These are phyloP conservation scores for Luvunga scandens DNA, from an alignment of 345 rosid species.

Conservation along the genomic window DNA sequence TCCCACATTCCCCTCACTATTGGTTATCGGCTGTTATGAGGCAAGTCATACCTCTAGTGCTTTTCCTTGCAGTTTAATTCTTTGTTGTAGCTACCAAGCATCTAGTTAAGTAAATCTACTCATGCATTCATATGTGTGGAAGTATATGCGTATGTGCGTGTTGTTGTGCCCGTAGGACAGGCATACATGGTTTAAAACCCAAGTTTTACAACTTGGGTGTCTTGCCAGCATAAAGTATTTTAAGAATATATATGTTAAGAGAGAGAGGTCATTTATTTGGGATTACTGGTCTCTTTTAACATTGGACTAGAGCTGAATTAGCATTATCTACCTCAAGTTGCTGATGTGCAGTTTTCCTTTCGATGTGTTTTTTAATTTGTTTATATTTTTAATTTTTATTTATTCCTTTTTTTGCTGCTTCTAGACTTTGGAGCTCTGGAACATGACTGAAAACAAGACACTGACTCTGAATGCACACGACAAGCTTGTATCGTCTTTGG, in stretches of 20 bases:
- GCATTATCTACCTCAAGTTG: background rate
- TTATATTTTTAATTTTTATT: too few species aligned
- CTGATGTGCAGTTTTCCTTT: background rate
- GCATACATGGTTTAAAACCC: background rate
- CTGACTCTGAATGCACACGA: slow-evolving; percentile 41
- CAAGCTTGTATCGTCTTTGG: slow-evolving; percentile 35
- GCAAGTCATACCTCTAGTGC: slow-evolving; percentile 26
- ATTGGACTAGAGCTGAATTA: background rate
- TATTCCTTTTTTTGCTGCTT: background rate
- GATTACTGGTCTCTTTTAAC: background rate
- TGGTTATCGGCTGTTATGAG: slow-evolving; percentile 60
- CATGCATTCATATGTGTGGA: background rate
- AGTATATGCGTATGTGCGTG: too few species aligned
- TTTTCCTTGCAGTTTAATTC: slow-evolving; percentile 1
- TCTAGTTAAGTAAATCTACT: background rate
- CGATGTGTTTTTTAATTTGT: background rate
- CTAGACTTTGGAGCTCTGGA: slow-evolving; percentile 55
- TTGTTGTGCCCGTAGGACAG: background rate
- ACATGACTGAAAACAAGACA: slow-evolving; percentile 39
- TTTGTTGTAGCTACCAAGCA: background rate
- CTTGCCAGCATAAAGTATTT: background rate
- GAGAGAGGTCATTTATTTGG: background rate
- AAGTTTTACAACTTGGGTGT: background rate
- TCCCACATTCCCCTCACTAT: slow-evolving; percentile 45
- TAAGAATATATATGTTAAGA: background rate